Evolutionary conservation across 352 stramenopile species (phyloP).

Genomic region (Pythium insidiosum): DNA sequence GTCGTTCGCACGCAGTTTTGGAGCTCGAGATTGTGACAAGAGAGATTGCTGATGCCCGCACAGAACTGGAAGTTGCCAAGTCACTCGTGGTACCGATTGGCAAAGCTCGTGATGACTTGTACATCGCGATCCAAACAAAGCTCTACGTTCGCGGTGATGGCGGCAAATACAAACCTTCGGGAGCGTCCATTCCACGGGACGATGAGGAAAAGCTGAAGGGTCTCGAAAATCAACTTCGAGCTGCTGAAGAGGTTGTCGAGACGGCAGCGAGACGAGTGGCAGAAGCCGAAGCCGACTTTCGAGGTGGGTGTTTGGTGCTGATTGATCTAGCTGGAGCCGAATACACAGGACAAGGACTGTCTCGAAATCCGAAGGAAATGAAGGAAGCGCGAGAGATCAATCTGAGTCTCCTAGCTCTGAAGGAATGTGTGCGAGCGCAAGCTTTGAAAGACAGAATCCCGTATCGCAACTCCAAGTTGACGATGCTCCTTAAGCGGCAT

Average conservation of each 20-base stretch:
- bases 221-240: conserved; percentile 14
- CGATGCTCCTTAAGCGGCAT: conserved; percentile 34
- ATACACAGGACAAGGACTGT: conserved; percentile 35
- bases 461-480: conserved; percentile 37
- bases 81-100: conserved; percentile 30
- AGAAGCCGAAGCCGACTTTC: conserved; percentile 10
- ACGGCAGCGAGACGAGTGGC: too few relatives aligned
- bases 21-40: conserved; percentile 47
- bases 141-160: conserved; percentile 19
- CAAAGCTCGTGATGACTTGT: conserved; percentile 40
- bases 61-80: conserved; percentile 20
- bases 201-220: conserved; percentile 13
- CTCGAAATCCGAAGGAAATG: conserved; percentile 15
- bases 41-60: conserved; percentile 21
- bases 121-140: conserved; percentile 35
- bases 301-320: conserved; percentile 22
- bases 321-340: conserved; percentile 47
- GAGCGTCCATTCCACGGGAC: conserved; percentile 11
- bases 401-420: conserved; percentile 36
- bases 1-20: conserved; percentile 35
- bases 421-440: conserved; percentile 36
- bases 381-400: conserved; percentile 30
- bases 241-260: conserved; percentile 13
- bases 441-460: conserved; percentile 13
- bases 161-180: conserved; percentile 19